Conservation (phyloP, 306 rosid genomes). For the Prunus fruticosa region DNA sequence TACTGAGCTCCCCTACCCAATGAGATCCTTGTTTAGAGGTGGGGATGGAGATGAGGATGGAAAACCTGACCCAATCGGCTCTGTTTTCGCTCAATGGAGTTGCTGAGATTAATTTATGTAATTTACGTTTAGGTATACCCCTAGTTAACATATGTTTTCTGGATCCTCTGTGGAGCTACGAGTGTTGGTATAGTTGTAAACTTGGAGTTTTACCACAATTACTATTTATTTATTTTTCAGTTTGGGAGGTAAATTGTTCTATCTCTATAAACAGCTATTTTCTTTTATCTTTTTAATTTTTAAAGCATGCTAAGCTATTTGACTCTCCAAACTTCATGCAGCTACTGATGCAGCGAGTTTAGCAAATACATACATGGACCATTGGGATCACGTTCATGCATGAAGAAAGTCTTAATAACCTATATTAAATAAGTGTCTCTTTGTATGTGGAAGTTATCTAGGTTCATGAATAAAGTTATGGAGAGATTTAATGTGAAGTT, state of each 20-base stretch:
- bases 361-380: too few species aligned
- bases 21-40: neutral
- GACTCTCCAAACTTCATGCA: slow-evolving; percentile 33
- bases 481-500: too few species aligned
- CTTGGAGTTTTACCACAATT: neutral
- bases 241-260: neutral
- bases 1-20: neutral
- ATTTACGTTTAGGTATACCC: neutral
- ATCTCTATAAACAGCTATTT: slow-evolving; percentile 3
- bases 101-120: neutral
- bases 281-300: neutral
- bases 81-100: neutral
- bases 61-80: neutral
- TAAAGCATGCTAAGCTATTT: slow-evolving; percentile 11
- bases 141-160: neutral
- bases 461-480: too few species aligned
- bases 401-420: too few species aligned
- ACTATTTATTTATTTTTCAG: neutral
- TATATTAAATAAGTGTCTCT: too few species aligned
- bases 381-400: too few species aligned
- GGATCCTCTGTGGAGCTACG: neutral
- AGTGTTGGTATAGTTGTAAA: neutral
- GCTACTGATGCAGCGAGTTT: slow-evolving; percentile 28
- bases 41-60: neutral
- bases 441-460: too few species aligned